These are phyloP conservation scores for Syzygium aqueum DNA, from an alignment of 345 rosid species.

Conservation along the genomic window DNA sequence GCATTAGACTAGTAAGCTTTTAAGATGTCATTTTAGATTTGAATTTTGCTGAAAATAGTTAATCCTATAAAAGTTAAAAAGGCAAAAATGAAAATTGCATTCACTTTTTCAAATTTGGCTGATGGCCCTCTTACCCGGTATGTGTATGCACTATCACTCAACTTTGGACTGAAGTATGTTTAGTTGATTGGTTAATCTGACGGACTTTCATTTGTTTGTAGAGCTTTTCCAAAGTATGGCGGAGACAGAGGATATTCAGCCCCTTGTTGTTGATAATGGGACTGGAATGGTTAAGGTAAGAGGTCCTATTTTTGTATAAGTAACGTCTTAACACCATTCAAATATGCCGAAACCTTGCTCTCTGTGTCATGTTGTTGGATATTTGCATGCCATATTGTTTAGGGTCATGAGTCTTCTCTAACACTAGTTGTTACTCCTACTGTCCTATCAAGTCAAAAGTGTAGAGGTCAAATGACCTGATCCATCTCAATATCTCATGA, in stretches of 20 bases:
- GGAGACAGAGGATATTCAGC: conserved; percentile 33
- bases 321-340: background rate
- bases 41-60: background rate
- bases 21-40: background rate
- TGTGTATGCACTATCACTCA: background rate
- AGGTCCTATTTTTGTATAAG: background rate
- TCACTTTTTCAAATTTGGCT: background rate
- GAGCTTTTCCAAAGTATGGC: conserved; percentile 13
- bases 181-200: background rate
- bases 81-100: background rate
- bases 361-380: background rate
- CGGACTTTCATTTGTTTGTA: background rate
- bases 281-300: conserved; percentile 69
- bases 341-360: background rate
- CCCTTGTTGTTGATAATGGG: conserved; percentile 67
- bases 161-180: background rate
- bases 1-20: background rate
- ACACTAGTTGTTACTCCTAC: background rate
- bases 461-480: background rate
- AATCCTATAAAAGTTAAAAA: background rate
- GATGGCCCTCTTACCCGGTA: background rate
- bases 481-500: background rate
- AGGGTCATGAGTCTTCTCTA: background rate
- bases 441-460: background rate
- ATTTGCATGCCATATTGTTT: background rate